A percentile compares a stretch with the other conserved stretches of the same genome.
phyloP scores from a whole-genome alignment of 2,329 filamentous ascomycete genomes.

The Pseudomassariella vexata region DNA sequence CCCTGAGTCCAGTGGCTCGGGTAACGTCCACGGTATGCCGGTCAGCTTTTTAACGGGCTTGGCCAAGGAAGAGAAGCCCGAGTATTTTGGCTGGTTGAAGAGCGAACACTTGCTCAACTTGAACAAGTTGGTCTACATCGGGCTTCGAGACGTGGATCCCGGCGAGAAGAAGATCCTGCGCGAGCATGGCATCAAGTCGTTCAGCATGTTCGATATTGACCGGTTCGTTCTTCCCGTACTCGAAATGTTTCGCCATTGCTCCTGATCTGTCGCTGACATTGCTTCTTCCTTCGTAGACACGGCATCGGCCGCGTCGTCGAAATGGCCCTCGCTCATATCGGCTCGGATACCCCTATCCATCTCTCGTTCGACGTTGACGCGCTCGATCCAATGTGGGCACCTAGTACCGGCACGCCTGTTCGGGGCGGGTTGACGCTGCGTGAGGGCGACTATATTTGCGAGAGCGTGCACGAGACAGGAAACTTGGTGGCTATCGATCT shows the following conservation, averaged over 20 bases:
- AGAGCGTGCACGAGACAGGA: constrained; percentile 75
- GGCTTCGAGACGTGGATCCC: constrained; percentile 84
- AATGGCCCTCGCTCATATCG: constrained; percentile 96
- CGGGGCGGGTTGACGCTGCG: constrained; percentile 87
- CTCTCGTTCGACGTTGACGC: constrained; percentile 97
- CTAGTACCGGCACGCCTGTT: constrained; percentile 91
- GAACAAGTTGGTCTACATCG: constrained; percentile 94
- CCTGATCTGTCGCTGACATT: not conserved
- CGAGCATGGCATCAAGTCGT: constrained; percentile 88
- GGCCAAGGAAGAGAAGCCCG: constrained; percentile 66
- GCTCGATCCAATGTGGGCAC: constrained; percentile 92
- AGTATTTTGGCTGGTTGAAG: constrained; percentile 86
- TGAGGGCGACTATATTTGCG: constrained; percentile 96
- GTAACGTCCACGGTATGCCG: constrained; percentile 98
- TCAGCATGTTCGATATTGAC: constrained; percentile 98
- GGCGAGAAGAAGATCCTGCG: constrained; percentile 88
- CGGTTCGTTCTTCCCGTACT: constrained; percentile 44
- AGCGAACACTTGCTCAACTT: constrained; percentile 64
- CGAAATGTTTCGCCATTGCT: not conserved
- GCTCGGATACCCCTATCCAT: constrained; percentile 90
- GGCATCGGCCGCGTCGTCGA: constrained; percentile 96
- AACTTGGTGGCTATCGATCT: constrained; percentile 74
- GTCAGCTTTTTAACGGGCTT: constrained; percentile 86
- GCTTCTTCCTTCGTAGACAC: constrained; percentile 45
- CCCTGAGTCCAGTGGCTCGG: constrained; percentile 80